Evolutionary conservation across 805 yeast genomes (phyloP), one percentile per base, ranked within the genome.

Genomic region (Yarrowia sp.): DNA sequence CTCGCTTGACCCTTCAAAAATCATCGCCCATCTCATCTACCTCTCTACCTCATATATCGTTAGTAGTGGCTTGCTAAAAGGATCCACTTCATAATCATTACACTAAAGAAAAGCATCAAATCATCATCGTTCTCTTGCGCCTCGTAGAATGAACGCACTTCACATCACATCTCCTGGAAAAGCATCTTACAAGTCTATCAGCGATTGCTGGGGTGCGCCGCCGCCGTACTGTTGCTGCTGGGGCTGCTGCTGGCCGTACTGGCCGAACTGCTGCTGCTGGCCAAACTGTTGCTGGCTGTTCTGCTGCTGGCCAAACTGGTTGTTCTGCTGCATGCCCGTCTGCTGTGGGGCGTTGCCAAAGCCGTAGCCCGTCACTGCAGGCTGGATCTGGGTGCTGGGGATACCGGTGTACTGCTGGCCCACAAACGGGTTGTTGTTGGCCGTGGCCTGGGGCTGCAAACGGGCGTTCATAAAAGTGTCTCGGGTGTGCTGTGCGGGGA

Each of bases 281-380:
- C 70, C 67, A 42, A 63, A 71, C 61, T 70, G 70, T 64, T 69
- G 71, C 40, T 68, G 70, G 36, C 65, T 24, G 30, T 24, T 61
- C 50, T 68, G 69, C 60, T 71, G 74, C 43, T 66, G 71, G 56
- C 42, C 47, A 40, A 12, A 33, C 53, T 60, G 66, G 42, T 19
- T 36, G 42, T 34, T 13, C 43, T 52, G 58, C 58, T 52, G 68
- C 43, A 17, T n/a, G 55, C 33, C 64, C 19, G 52, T 74, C 75
- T 42, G 74, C 72, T 75, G 77, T 38, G 77, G 78, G 70, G 87
- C 91, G 72, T 92, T 93, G 60, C 98, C 98, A 78, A 93, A 93
- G 0, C 98, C 98, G 75, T 87, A 92, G 2, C 98, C 98, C 1
- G 98, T 93, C 74, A 90, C 88, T 2, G 95, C 87, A 7, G 97